Percentiles rank a stretch among this genome's conserved stretches.
phyloP scores from a whole-genome alignment of 225 moss, liverwort and hornwort genomes.

The Antitrichia curtipendula region DNA sequence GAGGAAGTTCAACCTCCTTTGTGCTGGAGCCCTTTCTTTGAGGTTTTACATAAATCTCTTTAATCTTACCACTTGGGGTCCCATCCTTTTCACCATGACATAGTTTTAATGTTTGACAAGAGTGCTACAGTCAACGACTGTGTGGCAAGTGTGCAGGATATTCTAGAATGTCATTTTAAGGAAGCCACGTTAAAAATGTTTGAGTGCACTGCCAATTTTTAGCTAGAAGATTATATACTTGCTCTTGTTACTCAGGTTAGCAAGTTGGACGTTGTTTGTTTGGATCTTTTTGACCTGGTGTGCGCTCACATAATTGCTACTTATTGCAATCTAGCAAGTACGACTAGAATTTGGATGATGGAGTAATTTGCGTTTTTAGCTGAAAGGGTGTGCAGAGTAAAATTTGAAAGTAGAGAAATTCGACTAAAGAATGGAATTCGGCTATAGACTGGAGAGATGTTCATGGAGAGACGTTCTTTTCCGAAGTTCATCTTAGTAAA shows the following conservation, averaged over 20 bases:
- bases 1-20: neutral
- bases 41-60: neutral
- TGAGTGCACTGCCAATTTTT: neutral
- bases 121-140: neutral
- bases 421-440: neutral
- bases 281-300: neutral
- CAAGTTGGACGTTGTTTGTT: neutral
- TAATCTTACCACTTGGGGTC: neutral
- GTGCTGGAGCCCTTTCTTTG: neutral
- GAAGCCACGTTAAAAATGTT: neutral
- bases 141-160: neutral
- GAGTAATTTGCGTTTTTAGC: neutral
- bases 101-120: neutral
- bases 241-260: neutral
- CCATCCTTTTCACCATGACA: neutral
- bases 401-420: neutral
- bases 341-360: neutral
- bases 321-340: neutral
- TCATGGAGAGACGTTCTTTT: neutral
- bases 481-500: neutral
- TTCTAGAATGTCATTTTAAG: neutral
- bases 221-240: neutral
- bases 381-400: neutral
- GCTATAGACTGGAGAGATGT: too few species aligned
- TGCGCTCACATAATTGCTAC: neutral